phyloP scores from a whole-genome alignment of 768 basidiomycete species.

The Leccinum boreale region DNA sequence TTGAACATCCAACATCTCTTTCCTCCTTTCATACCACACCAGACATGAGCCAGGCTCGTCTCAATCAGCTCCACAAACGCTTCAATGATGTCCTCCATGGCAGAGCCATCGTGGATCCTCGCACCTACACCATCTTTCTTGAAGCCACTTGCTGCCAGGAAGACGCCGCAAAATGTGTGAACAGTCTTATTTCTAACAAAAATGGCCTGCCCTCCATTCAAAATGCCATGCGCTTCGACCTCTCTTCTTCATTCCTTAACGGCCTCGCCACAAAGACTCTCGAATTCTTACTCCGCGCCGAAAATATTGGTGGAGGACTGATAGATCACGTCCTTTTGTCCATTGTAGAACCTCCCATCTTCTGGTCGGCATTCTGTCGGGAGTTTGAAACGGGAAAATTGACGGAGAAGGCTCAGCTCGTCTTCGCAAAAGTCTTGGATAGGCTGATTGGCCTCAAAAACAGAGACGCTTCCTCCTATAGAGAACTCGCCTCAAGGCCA shows the following conservation, averaged over 20 bases:
- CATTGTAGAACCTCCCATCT: slow-evolving; percentile 52
- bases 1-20: not conserved
- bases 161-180: slow-evolving; percentile 38
- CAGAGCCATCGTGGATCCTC: slow-evolving; percentile 22
- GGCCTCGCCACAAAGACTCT: slow-evolving; percentile 37
- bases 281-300: slow-evolving; percentile 38
- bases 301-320: slow-evolving; percentile 41
- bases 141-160: slow-evolving; percentile 43
- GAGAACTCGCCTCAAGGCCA: slow-evolving; percentile 35
- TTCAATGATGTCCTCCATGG: slow-evolving; percentile 36
- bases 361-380: slow-evolving; percentile 40
- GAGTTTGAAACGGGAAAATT: slow-evolving; percentile 35
- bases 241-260: slow-evolving; percentile 42
- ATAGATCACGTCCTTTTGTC: slow-evolving; percentile 40
- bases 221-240: slow-evolving; percentile 40
- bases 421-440: slow-evolving; percentile 49
- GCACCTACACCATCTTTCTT: slow-evolving; percentile 36
- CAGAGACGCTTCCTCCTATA: slow-evolving; percentile 35
- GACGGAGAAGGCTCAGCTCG: slow-evolving; percentile 33
- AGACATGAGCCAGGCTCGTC: slow-evolving; percentile 17
- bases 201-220: slow-evolving; percentile 41
- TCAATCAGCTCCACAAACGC: slow-evolving; percentile 31
- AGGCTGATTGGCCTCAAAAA: slow-evolving; percentile 41
- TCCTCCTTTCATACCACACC: not conserved
- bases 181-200: slow-evolving; percentile 34